Conservation (phyloP, 495 filamentous ascomycete genomes). For the Cenococcum geophilum region DNA sequence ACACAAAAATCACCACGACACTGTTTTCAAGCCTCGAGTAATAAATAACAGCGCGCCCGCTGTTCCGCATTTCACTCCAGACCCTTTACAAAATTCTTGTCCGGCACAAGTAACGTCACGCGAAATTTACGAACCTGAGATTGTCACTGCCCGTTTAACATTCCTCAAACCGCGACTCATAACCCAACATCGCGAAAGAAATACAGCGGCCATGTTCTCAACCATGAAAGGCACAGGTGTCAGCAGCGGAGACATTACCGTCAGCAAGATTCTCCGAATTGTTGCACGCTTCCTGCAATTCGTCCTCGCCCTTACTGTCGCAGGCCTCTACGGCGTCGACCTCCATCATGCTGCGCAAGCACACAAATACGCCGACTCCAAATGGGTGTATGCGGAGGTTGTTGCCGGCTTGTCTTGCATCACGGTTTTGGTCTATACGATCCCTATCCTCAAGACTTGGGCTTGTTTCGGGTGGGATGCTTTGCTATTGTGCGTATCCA, state of each 20-base stretch:
- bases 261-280: constrained; percentile 35
- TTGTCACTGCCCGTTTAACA: no score
- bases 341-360: constrained; percentile 53
- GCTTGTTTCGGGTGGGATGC: constrained; percentile 61
- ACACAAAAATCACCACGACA: neutral
- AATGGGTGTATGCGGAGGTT: constrained; percentile 74
- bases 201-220: neutral
- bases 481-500: constrained; percentile 48
- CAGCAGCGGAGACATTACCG: constrained; percentile 1
- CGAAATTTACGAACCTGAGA: neutral
- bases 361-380: constrained; percentile 48
- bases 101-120: neutral
- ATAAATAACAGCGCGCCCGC: constrained; percentile 1
- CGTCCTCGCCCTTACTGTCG: constrained; percentile 64
- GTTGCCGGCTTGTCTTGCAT: constrained; percentile 55
- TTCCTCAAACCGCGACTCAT: no score
- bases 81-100: neutral
- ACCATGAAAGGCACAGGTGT: constrained; percentile 18
- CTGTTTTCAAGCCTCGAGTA: neutral
- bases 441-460: constrained; percentile 55
- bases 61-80: neutral
- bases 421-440: constrained; percentile 54
- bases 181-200: neutral
- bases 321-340: constrained; percentile 72
- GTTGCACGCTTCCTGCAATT: constrained; percentile 64